These are phyloP conservation scores for Aspergillus novoparasiticus DNA, from an alignment of 2,329 filamentous ascomycete species.

Conservation along the genomic window DNA sequence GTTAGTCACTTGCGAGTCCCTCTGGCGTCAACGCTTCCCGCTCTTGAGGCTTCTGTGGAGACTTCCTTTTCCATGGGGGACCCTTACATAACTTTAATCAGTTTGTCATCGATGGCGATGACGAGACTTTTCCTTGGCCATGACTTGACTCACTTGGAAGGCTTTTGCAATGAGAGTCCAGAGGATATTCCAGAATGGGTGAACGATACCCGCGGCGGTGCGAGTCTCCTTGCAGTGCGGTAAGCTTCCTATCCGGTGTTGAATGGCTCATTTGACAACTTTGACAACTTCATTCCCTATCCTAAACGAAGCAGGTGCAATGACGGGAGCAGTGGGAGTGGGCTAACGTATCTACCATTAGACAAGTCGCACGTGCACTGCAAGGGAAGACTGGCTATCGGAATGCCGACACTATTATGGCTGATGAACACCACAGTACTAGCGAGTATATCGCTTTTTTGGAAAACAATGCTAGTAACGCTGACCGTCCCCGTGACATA, in stretches of 20 bases:
- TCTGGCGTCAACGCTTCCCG: slow-evolving; percentile 53
- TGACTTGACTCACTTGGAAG: slow-evolving; percentile 60
- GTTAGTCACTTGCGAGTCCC: slow-evolving; percentile 62
- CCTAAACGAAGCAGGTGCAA: neutral
- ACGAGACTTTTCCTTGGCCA: slow-evolving; percentile 59
- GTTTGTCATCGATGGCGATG: slow-evolving; percentile 61
- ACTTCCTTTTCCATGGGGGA: slow-evolving; percentile 61
- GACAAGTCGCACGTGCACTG: slow-evolving; percentile 60
- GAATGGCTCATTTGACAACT: neutral
- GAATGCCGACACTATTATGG: slow-evolving; percentile 53
- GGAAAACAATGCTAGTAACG: slow-evolving; percentile 49
- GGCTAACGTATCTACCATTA: slow-evolving; percentile 17
- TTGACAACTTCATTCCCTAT: neutral
- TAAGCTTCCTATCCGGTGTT: slow-evolving; percentile 21
- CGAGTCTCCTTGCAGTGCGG: slow-evolving; percentile 56
- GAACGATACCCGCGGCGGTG: slow-evolving; percentile 60
- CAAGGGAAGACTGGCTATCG: slow-evolving; percentile 61
- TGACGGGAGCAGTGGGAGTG: neutral
- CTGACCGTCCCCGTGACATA: slow-evolving; percentile 56
- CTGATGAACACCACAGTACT: slow-evolving; percentile 57
- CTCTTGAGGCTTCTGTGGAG: slow-evolving; percentile 59
- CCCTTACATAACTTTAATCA: slow-evolving; percentile 59
- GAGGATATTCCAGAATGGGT: slow-evolving; percentile 61
- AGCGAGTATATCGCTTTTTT: slow-evolving; percentile 52
- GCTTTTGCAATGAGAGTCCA: slow-evolving; percentile 58